A percentile compares a stretch with the other conserved stretches of the same genome.
These are phyloP conservation scores for Thymus mandschuricus DNA, from an alignment of 257 asterid genomes.

Conservation along the genomic window DNA sequence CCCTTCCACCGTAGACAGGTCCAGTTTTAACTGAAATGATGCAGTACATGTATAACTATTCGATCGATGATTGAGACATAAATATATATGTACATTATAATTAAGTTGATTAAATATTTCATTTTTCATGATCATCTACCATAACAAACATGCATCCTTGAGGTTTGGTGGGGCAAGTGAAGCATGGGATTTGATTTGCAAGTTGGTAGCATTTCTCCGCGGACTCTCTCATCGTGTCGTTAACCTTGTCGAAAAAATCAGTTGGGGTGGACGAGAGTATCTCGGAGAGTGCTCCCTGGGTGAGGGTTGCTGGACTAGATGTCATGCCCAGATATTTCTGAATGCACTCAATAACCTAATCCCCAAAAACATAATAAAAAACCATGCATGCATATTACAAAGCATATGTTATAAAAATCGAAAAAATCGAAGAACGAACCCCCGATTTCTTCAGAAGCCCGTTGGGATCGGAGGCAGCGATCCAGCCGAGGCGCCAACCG, in stretches of 20 bases:
- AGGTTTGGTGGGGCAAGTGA: conserved; percentile 58
- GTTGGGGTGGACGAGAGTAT: conserved; percentile 43
- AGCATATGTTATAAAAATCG: not conserved
- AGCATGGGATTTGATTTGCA: conserved; percentile 48
- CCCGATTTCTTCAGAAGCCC: conserved; percentile 53
- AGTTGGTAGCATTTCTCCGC: conserved; percentile 43
- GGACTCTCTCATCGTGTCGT: conserved; percentile 48
- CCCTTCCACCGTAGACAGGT: conserved; percentile 51
- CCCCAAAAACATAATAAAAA: too few species aligned
- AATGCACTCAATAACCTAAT: conserved; percentile 56
- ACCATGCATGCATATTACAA: too few species aligned
- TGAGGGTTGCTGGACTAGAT: conserved; percentile 47
- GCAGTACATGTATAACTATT: not conserved
- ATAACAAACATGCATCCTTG: conserved; percentile 72
- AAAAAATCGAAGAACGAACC: conserved; percentile 40
- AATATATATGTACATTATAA: not conserved
- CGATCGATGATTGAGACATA: too few species aligned
- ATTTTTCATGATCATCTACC: conserved; percentile 38
- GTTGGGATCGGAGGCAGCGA: conserved; percentile 58
- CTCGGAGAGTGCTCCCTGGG: conserved; percentile 66
- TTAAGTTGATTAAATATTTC: not conserved
- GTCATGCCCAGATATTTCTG: conserved; percentile 48
- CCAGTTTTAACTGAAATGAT: conserved; percentile 54
- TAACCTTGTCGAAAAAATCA: conserved; percentile 46
- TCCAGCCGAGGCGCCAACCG: conserved; percentile 82